phyloP scores from a whole-genome alignment of 2,329 filamentous ascomycete genomes.

The Cladosporium velox region DNA sequence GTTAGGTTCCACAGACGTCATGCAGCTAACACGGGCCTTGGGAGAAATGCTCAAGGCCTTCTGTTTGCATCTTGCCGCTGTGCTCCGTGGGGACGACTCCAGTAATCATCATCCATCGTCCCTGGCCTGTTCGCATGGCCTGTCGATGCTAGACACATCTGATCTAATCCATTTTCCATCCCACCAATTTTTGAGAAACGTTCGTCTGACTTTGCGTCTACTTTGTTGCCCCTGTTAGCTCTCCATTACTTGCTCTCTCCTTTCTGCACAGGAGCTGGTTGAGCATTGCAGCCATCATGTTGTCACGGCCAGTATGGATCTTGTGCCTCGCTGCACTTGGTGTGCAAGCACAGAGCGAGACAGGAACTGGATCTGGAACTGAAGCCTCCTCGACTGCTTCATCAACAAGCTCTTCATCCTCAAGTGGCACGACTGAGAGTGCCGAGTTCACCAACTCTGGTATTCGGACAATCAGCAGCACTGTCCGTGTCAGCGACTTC shows the following conservation, averaged over 20 bases:
- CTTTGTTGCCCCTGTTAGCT: neutral
- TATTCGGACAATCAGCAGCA: slow-evolving; percentile 28
- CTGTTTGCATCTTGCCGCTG: neutral
- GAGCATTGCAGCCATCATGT: slow-evolving; percentile 29
- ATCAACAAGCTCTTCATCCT: slow-evolving; percentile 25
- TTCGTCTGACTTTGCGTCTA: slow-evolving; percentile 6
- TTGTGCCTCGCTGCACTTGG: slow-evolving; percentile 39
- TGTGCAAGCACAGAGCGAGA: slow-evolving; percentile 34
- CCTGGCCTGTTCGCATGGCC: neutral
- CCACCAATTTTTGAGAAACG: neutral
- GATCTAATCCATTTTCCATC: neutral
- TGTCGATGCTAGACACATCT: slow-evolving; percentile 6
- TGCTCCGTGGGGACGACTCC: slow-evolving; percentile 8
- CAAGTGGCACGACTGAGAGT: slow-evolving; percentile 7
- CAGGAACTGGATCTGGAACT: slow-evolving; percentile 21
- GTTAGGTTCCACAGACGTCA: slow-evolving; percentile 5
- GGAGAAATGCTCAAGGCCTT: neutral
- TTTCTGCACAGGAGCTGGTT: neutral
- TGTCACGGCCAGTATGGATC: slow-evolving; percentile 34
- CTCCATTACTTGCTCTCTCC: neutral
- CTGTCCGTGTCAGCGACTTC: slow-evolving; percentile 26
- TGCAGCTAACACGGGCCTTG: slow-evolving; percentile 16
- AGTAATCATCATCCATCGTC: neutral
- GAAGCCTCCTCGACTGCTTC: slow-evolving; percentile 33
- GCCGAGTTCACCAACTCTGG: slow-evolving; percentile 30